Conservation (phyloP, 1,139 yeast genomes). For the Sugiyamaella xylanicola region DNA sequence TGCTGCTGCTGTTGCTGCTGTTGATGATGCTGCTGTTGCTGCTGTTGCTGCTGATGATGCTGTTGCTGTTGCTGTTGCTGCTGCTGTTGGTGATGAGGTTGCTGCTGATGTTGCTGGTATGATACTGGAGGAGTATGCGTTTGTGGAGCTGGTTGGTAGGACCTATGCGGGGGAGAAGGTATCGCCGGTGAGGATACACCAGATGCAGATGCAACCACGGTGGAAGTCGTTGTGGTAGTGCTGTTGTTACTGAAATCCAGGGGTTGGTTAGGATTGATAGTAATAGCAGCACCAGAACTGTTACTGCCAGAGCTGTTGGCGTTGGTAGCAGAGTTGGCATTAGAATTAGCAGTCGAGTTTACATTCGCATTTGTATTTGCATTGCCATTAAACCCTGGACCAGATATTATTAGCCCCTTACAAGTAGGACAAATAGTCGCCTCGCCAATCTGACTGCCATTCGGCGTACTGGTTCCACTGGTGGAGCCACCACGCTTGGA, state of each 20-base stretch:
- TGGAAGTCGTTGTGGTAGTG: too few species aligned
- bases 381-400: not conserved
- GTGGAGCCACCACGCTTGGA: conserved; percentile 47
- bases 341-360: not conserved
- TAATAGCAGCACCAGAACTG: not conserved
- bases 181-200: conserved; percentile 10
- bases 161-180: conserved; percentile 6
- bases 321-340: conserved; percentile 16
- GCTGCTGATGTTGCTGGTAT: conserved; percentile 12
- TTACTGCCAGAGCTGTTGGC: conserved; percentile 17
- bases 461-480: conserved; percentile 15
- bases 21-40: conserved; percentile 15
- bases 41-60: conserved; percentile 15
- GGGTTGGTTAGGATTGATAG: not conserved
- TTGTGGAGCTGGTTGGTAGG: not conserved
- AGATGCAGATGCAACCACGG: conserved; percentile 1
- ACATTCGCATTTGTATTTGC: not conserved
- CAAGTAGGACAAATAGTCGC: conserved; percentile 31
- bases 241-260: conserved; percentile 1
- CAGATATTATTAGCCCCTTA: conserved; percentile 27
- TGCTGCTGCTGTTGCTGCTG: conserved; percentile 12
- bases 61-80: conserved; percentile 16
- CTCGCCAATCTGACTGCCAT: conserved; percentile 17
- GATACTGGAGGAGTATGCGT: conserved; percentile 3
- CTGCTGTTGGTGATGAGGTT: conserved; percentile 15